phyloP scores from a whole-genome alignment of 2,329 filamentous ascomycete genomes.

The Epichloe sp. region DNA sequence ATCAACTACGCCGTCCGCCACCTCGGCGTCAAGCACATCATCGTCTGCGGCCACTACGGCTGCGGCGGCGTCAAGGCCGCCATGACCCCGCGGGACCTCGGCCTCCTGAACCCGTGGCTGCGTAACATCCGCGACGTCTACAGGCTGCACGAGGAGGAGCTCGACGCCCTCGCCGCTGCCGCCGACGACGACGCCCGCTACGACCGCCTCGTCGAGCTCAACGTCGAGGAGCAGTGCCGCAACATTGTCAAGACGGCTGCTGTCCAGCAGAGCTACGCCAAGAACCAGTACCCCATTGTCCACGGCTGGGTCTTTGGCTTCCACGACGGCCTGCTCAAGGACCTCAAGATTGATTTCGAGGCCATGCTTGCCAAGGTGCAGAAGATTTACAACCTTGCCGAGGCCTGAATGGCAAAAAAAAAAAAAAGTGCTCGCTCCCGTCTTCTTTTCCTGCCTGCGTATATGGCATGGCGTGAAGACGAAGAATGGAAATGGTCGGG shows the following conservation, averaged over 20 bases:
- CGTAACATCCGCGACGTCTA: constrained; percentile 65
- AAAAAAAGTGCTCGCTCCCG: too few relatives aligned
- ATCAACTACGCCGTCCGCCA: constrained; percentile 79
- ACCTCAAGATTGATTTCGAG: constrained; percentile 50
- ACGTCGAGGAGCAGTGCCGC: constrained; percentile 66
- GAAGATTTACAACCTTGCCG: constrained; percentile 49
- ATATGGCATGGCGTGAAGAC: too few relatives aligned
- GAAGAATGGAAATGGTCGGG: not conserved
- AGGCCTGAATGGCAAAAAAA: constrained; percentile 4
- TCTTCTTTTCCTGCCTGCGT: too few relatives aligned
- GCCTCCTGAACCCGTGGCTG: constrained; percentile 61
- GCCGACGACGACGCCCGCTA: constrained; percentile 40
- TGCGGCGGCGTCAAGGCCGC: constrained; percentile 67
- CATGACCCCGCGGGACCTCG: constrained; percentile 57
- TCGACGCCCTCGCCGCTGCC: constrained; percentile 43
- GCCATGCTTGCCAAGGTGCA: constrained; percentile 41
- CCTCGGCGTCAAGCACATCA: constrained; percentile 68
- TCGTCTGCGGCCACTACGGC: constrained; percentile 68
- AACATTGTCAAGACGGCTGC: constrained; percentile 68
- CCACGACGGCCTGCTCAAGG: constrained; percentile 51
- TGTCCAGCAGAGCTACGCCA: constrained; percentile 57
- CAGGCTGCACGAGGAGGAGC: constrained; percentile 55
- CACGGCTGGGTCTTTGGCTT: constrained; percentile 66
- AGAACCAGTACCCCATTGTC: constrained; percentile 53
- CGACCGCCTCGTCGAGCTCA: constrained; percentile 67